Conservation (phyloP, 768 basidiomycete species). For the Leucocoprinus sp. region DNA sequence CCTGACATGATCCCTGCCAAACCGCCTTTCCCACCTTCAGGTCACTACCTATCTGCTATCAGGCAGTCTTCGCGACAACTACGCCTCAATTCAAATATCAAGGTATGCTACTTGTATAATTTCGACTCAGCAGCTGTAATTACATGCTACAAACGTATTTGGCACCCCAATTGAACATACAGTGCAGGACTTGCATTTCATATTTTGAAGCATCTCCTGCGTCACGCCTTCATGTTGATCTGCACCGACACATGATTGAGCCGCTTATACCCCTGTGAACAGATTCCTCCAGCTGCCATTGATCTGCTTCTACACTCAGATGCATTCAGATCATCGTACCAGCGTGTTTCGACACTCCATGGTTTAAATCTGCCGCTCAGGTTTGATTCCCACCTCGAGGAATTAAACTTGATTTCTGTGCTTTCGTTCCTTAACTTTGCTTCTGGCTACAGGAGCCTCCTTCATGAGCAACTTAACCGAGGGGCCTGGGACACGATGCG, state of each 20-base stretch:
- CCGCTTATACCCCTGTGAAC: background rate
- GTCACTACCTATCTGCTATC: conserved; percentile 42
- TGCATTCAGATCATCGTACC: conserved; percentile 54
- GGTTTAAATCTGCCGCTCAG: conserved; percentile 73
- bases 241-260: no score
- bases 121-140: no score
- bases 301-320: conserved; percentile 55
- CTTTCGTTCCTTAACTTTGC: conserved; percentile 79
- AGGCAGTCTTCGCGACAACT: conserved; percentile 43
- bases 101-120: conserved; percentile 41
- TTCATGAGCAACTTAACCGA: conserved; percentile 64
- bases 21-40: conserved; percentile 36
- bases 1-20: conserved; percentile 10
- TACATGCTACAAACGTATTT: background rate
- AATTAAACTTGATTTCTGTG: conserved; percentile 75
- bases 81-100: conserved; percentile 39
- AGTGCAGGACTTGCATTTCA: background rate
- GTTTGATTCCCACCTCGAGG: conserved; percentile 63
- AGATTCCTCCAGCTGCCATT: conserved; percentile 56
- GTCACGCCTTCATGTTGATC: background rate
- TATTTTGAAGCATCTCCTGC: background rate
- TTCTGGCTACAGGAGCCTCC: conserved; percentile 68
- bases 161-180: no score
- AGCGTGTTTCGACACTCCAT: conserved; percentile 53
- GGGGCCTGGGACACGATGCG: conserved; percentile 83